Base-by-base conservation (phyloP, 495 filamentous ascomycete species). In the Annulohypoxylon bovei region DNA sequence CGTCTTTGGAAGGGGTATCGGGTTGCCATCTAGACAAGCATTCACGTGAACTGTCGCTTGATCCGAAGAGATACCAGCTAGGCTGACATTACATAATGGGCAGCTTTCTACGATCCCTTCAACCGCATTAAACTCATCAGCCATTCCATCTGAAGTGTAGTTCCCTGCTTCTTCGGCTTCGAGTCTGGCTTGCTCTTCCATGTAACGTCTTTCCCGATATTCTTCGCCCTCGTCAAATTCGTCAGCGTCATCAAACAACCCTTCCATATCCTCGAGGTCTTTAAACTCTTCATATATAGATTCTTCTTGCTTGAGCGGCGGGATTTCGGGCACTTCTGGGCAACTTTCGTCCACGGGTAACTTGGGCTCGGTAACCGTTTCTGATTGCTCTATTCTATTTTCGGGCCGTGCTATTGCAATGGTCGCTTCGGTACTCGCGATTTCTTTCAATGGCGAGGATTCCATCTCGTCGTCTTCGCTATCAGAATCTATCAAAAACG, bases 11-110 rank as follows among this genome's bases (percentile, higher is more conserved):
- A 89, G 64, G 6, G 86, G 84, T 49, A 84, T 80, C 12, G 89
- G 84, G 56, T 90, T 91, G 0, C 93, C 93, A 79, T 99, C 95
- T 11, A 99, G 81, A 80, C 95, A 99, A 37, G 88, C 86, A 76
- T 99, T 99, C 62, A 98, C 95, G 77, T 99, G 95, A 85, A 88
- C 82, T 81, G 78, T 80, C 23, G 81, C 81, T 77, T 89, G 84
- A 54, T 84, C 82, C 52, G 91, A 84, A 32, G 76, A 85, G 37
- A 91, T 74, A 2, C 88, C 88, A 2, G 73, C 80, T 16, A 97
- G 77, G 71, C 79, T 88, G 32, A 80, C 81, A 70, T 86, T 85
- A 72, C 94, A 98, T 44, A 97, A 87, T 1, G 94, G 94, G 80
- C 94, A 98, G 54, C 79, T 73, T 55, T 79, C 75, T 30, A 76